phyloP scores from a whole-genome alignment of 768 basidiomycete genomes.

The Pisolithus tinctorius region DNA sequence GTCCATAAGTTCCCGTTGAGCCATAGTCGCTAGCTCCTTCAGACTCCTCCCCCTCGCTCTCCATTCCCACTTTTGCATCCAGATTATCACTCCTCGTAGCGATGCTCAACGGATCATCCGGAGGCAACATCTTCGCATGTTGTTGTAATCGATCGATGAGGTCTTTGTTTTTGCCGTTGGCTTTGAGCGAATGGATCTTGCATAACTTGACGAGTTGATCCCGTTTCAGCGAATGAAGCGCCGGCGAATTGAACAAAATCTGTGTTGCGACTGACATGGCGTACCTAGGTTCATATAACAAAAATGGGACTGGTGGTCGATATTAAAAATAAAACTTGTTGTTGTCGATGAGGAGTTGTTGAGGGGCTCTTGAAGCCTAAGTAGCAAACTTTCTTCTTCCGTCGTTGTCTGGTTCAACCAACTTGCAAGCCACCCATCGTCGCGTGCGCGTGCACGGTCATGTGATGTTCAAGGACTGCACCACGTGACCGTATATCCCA shows the following conservation, averaged over 20 bases:
- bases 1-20: constrained; percentile 7
- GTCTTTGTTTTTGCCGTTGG: constrained; percentile 71
- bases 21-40: constrained; percentile 18
- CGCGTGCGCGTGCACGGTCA: constrained; percentile 4
- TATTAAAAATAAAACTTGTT: constrained; percentile 2
- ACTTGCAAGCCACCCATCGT: not conserved
- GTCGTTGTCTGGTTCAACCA: constrained; percentile 13
- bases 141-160: constrained; percentile 62
- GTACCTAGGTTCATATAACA: not conserved
- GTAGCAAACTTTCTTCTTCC: not conserved
- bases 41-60: constrained; percentile 26
- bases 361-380: not conserved
- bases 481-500: constrained; percentile 11
- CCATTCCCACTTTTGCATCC: constrained; percentile 24
- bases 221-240: constrained; percentile 75
- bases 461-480: constrained; percentile 7
- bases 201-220: constrained; percentile 81
- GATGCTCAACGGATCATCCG: constrained; percentile 47
- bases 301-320: not conserved
- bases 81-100: constrained; percentile 44
- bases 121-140: constrained; percentile 60
- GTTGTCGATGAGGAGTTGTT: not conserved
- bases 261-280: constrained; percentile 66
- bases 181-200: constrained; percentile 77
- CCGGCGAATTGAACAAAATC: constrained; percentile 80